Conservation (phyloP, 148 eudicot genomes). For the Chenopodium quinoa region DNA sequence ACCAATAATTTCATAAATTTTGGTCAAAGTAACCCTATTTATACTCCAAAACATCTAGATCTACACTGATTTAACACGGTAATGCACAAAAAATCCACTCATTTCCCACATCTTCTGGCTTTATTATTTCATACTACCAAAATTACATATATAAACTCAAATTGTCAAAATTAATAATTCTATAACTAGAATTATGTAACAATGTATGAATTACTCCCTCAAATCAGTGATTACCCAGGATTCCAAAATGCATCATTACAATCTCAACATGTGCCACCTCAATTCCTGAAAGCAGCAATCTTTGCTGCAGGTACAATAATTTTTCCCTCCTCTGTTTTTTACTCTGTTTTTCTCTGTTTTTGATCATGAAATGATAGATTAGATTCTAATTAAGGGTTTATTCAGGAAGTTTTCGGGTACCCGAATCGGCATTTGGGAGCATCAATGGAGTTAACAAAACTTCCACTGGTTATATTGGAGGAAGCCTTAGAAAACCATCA, state of each 20-base stretch:
- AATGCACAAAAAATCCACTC: background rate
- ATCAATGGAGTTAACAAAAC: constrained; percentile 33
- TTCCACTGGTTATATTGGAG: constrained; percentile 36
- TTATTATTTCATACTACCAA: background rate
- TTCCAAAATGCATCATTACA: background rate
- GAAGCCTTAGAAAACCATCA: constrained; percentile 30
- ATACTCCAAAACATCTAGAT: background rate
- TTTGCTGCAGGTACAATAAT: constrained; percentile 27
- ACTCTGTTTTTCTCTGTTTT: background rate
- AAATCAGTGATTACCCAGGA: constrained; percentile 5
- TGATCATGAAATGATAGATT: background rate
- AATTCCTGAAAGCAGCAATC: constrained; percentile 11
- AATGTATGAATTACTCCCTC: constrained; percentile 22
- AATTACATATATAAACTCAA: background rate
- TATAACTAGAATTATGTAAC: background rate
- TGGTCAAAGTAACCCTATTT: background rate
- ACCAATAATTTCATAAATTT: background rate
- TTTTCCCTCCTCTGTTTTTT: background rate
- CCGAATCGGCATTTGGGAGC: constrained; percentile 40
- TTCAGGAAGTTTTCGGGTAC: constrained; percentile 28
- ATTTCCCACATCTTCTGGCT: background rate
- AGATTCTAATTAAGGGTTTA: background rate
- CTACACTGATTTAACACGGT: background rate
- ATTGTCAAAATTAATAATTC: background rate
- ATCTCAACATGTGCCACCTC: constrained; percentile 7